Evolutionary conservation across 495 filamentous ascomycete genomes (phyloP).

Genomic region (Penicillium tannophilum): DNA sequence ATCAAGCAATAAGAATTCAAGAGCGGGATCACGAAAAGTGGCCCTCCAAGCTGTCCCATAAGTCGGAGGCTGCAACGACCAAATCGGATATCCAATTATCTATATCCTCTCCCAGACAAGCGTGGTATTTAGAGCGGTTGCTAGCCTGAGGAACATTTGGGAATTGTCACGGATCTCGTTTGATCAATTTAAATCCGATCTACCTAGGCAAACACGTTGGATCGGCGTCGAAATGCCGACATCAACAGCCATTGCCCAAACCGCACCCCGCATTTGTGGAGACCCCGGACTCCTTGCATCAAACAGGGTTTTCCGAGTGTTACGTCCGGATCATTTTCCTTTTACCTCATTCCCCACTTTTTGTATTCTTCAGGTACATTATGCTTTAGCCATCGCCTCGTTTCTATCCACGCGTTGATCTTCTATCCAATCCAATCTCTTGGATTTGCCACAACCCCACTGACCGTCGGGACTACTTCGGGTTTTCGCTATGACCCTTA

Average conservation of each 20-base stretch:
- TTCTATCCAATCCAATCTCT: neutral
- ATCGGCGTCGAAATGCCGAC: constrained; percentile 12
- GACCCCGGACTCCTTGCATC: constrained; percentile 16
- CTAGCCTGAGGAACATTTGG: no score
- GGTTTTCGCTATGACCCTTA: constrained; percentile 9
- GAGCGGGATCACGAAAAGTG: no score
- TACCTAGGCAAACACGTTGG: neutral
- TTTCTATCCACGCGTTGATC: neutral
- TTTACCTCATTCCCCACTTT: neutral
- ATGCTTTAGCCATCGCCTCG: neutral
- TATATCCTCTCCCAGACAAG: no score
- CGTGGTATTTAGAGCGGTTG: no score
- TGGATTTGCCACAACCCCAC: neutral
- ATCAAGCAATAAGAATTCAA: no score
- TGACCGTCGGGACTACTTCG: constrained; percentile 17
- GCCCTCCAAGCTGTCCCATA: no score
- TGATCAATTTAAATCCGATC: neutral
- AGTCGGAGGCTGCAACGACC: no score
- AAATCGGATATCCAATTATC: no score
- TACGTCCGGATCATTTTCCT: neutral
- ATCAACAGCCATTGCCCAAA: constrained; percentile 7
- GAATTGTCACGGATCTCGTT: no score
- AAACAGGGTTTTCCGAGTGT: neutral
- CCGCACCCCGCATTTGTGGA: constrained; percentile 21
- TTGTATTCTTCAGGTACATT: neutral